phyloP scores from a whole-genome alignment of 805 yeast genomes.

The Lipomyces yamadae region DNA sequence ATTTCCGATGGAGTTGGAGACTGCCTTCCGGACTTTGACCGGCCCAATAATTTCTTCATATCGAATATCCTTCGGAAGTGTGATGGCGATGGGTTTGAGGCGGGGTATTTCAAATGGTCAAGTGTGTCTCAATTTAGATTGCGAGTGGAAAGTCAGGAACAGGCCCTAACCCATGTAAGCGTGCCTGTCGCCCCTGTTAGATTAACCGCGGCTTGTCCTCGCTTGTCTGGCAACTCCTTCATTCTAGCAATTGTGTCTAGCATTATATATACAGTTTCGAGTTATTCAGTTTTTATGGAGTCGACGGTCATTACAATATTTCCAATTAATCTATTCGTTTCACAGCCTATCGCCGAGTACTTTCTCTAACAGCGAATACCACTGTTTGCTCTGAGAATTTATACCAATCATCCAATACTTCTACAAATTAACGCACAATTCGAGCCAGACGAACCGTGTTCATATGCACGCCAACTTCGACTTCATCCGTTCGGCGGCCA shows the following conservation, averaged over 20 bases:
- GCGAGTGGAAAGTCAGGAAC: not conserved
- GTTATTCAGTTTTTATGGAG: no score
- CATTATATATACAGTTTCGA: no score
- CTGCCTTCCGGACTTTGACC: constrained; percentile 11
- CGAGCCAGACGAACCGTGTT: constrained; percentile 70
- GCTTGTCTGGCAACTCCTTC: no score
- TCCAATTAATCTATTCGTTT: not conserved
- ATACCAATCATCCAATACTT: not conserved
- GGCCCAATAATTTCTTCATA: not conserved
- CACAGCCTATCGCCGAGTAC: not conserved
- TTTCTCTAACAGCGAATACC: not conserved
- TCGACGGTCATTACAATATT: not conserved
- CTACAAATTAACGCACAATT: constrained; percentile 41
- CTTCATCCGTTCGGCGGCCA: constrained; percentile 80
- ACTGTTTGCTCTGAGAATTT: not conserved
- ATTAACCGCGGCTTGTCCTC: no score
- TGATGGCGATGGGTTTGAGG: not conserved
- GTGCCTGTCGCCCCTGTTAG: no score
- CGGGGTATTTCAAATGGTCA: not conserved
- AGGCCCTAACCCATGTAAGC: not conserved
- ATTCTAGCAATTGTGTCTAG: no score
- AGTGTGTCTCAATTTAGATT: not conserved
- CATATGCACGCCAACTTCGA: constrained; percentile 82
- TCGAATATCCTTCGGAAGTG: not conserved
- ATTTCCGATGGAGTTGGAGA: constrained; percentile 1